phyloP scores from a whole-genome alignment of 208 protist genomes.

The Wallacemonas sp. region DNA sequence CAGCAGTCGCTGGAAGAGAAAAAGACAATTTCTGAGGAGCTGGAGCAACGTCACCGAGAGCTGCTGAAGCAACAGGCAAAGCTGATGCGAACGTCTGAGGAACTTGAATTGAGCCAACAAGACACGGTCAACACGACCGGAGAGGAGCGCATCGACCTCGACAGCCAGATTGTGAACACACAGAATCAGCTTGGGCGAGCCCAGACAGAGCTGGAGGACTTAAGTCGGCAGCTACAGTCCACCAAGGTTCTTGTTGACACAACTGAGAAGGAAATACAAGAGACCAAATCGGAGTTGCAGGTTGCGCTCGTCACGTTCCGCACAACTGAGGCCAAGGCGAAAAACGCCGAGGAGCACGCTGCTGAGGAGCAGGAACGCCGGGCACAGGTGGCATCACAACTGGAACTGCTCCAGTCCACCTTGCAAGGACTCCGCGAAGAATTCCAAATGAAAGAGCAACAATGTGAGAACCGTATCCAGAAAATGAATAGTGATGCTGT shows the following conservation, averaged over 20 bases:
- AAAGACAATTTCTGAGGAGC: conserved; percentile 31
- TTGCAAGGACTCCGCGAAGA: conserved; percentile 44
- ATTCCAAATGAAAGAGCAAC: conserved; percentile 47
- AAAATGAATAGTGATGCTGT: conserved; percentile 69
- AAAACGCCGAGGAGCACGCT: conserved; percentile 31
- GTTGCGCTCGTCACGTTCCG: conserved; percentile 36
- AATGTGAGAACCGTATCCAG: conserved; percentile 44
- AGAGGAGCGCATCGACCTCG: conserved; percentile 61
- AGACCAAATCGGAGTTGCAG: conserved; percentile 50
- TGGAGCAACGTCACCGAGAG: conserved; percentile 56
- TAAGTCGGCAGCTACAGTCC: conserved; percentile 43
- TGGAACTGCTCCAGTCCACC: conserved; percentile 40
- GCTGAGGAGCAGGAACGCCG: conserved; percentile 16
- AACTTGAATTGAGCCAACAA: conserved; percentile 44
- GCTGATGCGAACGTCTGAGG: conserved; percentile 43
- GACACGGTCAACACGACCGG: conserved; percentile 33
- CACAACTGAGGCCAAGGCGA: conserved; percentile 44
- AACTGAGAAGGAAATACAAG: conserved; percentile 44
- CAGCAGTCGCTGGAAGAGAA: conserved; percentile 45
- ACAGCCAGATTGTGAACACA: conserved; percentile 51
- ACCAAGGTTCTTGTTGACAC: conserved; percentile 47
- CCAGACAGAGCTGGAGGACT: conserved; percentile 54
- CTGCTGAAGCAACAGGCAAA: conserved; percentile 48
- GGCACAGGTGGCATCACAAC: conserved; percentile 35
- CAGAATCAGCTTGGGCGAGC: conserved; percentile 42